Percentiles rank a stretch among this genome's conserved stretches.
phyloP scores from a whole-genome alignment of 352 stramenopile genomes.

The Halophytophthora polymorphica region DNA sequence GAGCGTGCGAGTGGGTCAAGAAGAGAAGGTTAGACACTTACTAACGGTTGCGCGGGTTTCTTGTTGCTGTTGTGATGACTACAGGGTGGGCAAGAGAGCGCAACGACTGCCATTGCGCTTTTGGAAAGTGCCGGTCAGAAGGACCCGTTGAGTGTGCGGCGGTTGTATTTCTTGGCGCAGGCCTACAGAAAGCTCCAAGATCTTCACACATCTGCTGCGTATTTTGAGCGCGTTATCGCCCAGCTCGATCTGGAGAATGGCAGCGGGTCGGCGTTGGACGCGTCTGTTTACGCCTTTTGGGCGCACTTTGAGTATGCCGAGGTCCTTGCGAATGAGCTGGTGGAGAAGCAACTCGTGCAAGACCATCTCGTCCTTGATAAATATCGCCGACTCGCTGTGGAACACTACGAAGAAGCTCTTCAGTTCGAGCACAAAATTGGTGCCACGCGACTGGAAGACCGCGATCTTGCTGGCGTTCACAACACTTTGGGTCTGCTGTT shows the following conservation, averaged over 20 bases:
- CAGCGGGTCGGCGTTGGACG: background rate
- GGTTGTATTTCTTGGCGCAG: slow-evolving; percentile 11
- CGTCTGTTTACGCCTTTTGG: background rate
- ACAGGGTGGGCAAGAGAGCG: background rate
- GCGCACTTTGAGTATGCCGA: slow-evolving; percentile 16
- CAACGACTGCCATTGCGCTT: background rate
- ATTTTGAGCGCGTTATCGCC: slow-evolving; percentile 1
- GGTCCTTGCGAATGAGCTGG: slow-evolving; percentile 1
- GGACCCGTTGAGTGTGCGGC: background rate
- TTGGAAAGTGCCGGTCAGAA: background rate
- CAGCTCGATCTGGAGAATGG: background rate
- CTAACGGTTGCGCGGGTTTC: background rate
- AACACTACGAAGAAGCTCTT: background rate
- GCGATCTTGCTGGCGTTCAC: slow-evolving; percentile 9
- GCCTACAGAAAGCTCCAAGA: background rate
- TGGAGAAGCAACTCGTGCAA: background rate
- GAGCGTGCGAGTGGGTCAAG: no score
- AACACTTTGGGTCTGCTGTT: slow-evolving; percentile 30
- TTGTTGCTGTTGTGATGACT: background rate
- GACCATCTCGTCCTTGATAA: background rate
- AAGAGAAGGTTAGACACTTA: no score
- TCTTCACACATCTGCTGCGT: background rate
- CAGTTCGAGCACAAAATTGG: background rate
- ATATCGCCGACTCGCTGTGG: background rate
- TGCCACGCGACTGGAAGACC: background rate